Percentiles rank a stretch among this genome's conserved stretches.
Evolutionary conservation across 2,329 filamentous ascomycete species (phyloP).

Genomic region (Penicillium occitanis): DNA sequence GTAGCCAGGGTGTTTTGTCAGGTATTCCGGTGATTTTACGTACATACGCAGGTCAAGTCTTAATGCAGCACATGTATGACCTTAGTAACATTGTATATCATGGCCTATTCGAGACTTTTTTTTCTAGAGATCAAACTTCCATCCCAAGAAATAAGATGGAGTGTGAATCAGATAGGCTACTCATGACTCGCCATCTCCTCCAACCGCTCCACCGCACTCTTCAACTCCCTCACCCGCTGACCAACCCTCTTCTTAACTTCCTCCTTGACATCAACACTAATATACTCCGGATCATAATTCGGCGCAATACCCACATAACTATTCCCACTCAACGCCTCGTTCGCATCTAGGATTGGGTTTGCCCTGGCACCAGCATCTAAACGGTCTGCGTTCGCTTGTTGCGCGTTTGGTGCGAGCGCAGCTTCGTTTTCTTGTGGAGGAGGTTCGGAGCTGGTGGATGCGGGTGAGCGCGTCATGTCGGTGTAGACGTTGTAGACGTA

Average conservation of each 20-base stretch:
- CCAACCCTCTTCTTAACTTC: constrained; percentile 48
- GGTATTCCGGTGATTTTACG: not conserved
- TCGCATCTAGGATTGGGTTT: not conserved
- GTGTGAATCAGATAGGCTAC: not conserved
- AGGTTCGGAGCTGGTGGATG: not conserved
- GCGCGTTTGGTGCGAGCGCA: constrained; percentile 9
- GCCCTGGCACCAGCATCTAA: constrained; percentile 7
- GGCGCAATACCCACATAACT: constrained; percentile 28
- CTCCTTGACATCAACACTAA: constrained; percentile 35
- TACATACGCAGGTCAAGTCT: not conserved
- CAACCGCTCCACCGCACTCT: constrained; percentile 44
- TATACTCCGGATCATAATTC: constrained; percentile 33
- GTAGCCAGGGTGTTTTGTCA: not conserved
- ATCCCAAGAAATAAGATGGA: not conserved
- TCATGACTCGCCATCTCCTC: constrained; percentile 44
- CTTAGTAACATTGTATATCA: not conserved
- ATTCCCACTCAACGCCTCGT: not conserved
- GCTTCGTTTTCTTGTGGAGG: constrained; percentile 5
- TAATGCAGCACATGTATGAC: not conserved
- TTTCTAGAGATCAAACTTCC: not conserved
- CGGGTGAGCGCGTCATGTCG: constrained; percentile 18
- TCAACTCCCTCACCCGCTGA: constrained; percentile 48
- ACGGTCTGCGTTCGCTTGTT: constrained; percentile 16
- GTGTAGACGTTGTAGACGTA: constrained; percentile 39
- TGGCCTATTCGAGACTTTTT: not conserved